These are phyloP conservation scores for Xylaria acuta DNA, from an alignment of 495 filamentous ascomycete genomes.

Conservation along the genomic window DNA sequence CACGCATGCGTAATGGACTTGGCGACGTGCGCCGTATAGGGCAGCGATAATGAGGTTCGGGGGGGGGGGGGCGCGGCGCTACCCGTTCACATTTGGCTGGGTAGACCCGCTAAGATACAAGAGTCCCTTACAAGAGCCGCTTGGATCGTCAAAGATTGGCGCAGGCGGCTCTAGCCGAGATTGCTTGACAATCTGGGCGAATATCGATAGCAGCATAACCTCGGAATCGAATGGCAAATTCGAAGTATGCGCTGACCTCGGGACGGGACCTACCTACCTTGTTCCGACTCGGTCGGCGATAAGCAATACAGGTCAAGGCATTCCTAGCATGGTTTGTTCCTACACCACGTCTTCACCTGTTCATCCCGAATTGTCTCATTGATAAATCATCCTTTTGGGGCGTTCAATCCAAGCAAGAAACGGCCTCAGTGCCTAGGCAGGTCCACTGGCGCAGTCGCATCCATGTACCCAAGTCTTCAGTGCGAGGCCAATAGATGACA, in stretches of 20 bases:
- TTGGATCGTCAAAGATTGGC: not conserved
- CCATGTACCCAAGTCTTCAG: not conserved
- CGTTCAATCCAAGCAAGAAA: not conserved
- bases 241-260: not conserved
- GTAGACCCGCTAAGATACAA: not conserved
- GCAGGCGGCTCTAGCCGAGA: slow-evolving; percentile 19
- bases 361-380: not conserved
- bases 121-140: slow-evolving; percentile 15
- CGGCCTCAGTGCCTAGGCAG: not conserved
- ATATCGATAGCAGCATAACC: slow-evolving; percentile 10
- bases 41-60: not conserved
- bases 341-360: not conserved
- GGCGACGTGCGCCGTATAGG: slow-evolving; percentile 12
- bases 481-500: not conserved
- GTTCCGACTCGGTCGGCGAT: no score
- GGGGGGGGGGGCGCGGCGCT: not conserved
- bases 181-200: not conserved
- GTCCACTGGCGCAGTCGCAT: not conserved
- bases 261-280: no score
- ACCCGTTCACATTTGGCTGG: slow-evolving; percentile 1
- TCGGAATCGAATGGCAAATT: not conserved
- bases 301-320: not conserved
- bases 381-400: not conserved
- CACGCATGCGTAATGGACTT: slow-evolving; percentile 19
- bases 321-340: not conserved